Conservation (phyloP, 2,329 filamentous ascomycete species). For the Aureobasidium sp. region DNA sequence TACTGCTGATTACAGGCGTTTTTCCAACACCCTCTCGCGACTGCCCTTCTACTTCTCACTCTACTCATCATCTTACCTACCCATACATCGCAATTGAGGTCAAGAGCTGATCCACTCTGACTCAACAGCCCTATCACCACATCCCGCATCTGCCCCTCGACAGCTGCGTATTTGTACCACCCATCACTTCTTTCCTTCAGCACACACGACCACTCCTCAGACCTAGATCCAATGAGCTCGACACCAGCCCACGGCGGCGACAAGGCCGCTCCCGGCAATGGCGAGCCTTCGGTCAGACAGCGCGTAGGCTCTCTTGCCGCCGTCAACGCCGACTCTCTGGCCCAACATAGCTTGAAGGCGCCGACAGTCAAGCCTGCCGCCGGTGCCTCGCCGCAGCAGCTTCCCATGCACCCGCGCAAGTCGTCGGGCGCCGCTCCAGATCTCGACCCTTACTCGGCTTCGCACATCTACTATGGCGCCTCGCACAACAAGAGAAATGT, state of each 20-base stretch:
- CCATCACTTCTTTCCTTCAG: not conserved
- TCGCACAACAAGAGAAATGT: constrained; percentile 42
- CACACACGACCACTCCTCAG: not conserved
- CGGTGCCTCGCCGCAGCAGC: not conserved
- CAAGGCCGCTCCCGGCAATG: not conserved
- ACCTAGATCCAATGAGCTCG: not conserved
- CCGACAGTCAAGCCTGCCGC: not conserved
- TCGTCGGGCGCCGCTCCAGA: constrained; percentile 23
- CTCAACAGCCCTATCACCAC: constrained; percentile 1
- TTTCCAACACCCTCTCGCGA: not conserved
- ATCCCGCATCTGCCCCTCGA: constrained; percentile 9
- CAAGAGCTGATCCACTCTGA: not conserved
- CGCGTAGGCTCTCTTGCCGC: constrained; percentile 4
- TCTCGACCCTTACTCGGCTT: constrained; percentile 51
- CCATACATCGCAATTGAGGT: not conserved
- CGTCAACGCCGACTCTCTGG: constrained; percentile 6
- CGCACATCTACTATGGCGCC: constrained; percentile 55
- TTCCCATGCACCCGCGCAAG: constrained; percentile 5
- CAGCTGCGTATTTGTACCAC: constrained; percentile 7
- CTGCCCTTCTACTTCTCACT: not conserved
- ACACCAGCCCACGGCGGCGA: constrained; percentile 1
- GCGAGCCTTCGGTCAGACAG: not conserved
- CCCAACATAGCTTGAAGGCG: not conserved
- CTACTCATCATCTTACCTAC: not conserved
- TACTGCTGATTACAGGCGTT: not conserved